Conservation (phyloP, 1,139 yeast species). For the Geotrichum europaeum region DNA sequence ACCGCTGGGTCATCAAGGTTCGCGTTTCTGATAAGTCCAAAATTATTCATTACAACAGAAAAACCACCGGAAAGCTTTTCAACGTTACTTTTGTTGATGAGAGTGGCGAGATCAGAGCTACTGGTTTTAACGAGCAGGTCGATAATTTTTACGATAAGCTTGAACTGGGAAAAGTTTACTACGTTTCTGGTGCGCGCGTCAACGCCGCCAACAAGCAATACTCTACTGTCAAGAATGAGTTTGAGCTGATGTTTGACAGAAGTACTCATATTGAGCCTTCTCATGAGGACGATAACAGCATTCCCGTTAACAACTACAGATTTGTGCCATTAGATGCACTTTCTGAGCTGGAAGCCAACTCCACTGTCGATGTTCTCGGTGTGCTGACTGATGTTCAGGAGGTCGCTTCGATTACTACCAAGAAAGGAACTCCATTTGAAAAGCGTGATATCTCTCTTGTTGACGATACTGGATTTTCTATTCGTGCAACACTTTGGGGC, state of each 20-base stretch:
- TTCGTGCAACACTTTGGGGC: constrained; percentile 87
- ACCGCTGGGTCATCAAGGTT: constrained; percentile 87
- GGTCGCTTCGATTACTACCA: constrained; percentile 78
- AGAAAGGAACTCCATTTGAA: constrained; percentile 83
- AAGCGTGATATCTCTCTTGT: constrained; percentile 85
- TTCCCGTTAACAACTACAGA: constrained; percentile 74
- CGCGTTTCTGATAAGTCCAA: constrained; percentile 86
- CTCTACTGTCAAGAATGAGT: constrained; percentile 78
- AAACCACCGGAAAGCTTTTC: constrained; percentile 70
- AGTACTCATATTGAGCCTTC: constrained; percentile 74
- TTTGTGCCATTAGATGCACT: constrained; percentile 67
- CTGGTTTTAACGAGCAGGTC: constrained; percentile 87
- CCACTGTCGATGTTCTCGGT: constrained; percentile 81
- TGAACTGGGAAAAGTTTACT: constrained; percentile 87
- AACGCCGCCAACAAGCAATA: constrained; percentile 82
- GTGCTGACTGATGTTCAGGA: constrained; percentile 73
- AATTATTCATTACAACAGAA: constrained; percentile 67
- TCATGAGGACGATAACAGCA: constrained; percentile 47
- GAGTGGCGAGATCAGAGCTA: constrained; percentile 92
- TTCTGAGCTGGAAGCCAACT: constrained; percentile 60
- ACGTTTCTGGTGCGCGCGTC: constrained; percentile 73
- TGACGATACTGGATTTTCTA: constrained; percentile 73
- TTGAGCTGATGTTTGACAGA: constrained; percentile 76
- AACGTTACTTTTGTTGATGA: constrained; percentile 86
- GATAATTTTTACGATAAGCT: constrained; percentile 67